Base-by-base conservation (phyloP, 208 protist genomes). In the Vickermania ingenoplastis region DNA sequence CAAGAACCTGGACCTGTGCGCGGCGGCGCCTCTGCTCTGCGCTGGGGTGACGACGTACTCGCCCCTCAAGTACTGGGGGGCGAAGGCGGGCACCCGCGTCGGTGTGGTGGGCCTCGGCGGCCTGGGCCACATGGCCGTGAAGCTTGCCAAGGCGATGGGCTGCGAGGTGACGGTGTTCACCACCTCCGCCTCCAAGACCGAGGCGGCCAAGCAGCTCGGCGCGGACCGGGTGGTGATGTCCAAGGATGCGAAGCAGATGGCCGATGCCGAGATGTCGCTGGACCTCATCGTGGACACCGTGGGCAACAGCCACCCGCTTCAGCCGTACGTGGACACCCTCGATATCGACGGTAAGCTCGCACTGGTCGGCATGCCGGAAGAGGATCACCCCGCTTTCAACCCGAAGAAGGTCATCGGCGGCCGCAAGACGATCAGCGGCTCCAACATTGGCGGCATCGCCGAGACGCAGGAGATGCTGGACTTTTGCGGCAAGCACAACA, bases 71-170 rank as follows among this genome's bases (percentile, higher is more conserved):
- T 55, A 82, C 61, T 72, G 56, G 45, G 66, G 73, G 48, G 63
- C 75, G 31, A 74, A 62, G 29, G 31, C 57, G 26, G 85, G 79
- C 24, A 58, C 24, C 30, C 45, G 61, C 13, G 73, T 92, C 14
- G 78, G 73, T 25, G 71, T 92, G 26, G 66, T 82, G 11, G 86
- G 86, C 50, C 61, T 93, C 52, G 86, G 86, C 41, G 86, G 86
- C 11, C 73, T 93, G 3, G 86, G 86, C 24, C 85, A 92, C 77
- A 72, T 91, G 54, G 86, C 74, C 7, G 65, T 93, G 50, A 79
- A 93, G 62, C 65, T 85, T 41, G 69, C 59, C 29, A 71, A 67
- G 53, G 81, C 75, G 22, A 71, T 92, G 61, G 85, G 85, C 36
- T 64, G 61, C 26, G 60, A 88, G 27, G 81, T 89, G 24, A 82